These are phyloP conservation scores for Ceratocystis colombiana DNA, from an alignment of 2,329 filamentous ascomycete genomes.

Conservation along the genomic window DNA sequence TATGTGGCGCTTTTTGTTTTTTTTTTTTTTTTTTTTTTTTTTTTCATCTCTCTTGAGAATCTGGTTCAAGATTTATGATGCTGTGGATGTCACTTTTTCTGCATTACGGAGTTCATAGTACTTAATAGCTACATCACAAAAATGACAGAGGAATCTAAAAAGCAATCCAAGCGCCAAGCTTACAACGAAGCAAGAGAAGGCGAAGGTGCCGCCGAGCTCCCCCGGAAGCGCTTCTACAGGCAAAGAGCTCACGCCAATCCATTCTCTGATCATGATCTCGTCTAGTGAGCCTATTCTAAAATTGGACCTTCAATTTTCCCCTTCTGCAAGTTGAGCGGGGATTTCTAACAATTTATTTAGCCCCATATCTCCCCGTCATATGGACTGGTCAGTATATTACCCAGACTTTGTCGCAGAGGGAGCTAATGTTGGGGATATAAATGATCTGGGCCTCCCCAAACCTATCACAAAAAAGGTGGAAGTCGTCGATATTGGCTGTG, in stretches of 20 bases:
- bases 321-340: background rate
- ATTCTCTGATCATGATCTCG: conserved; percentile 84
- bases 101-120: conserved; percentile 5
- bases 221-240: conserved; percentile 91
- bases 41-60: background rate
- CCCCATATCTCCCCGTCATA: conserved; percentile 64
- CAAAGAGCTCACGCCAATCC: conserved; percentile 96
- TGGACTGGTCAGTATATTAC: conserved; percentile 86
- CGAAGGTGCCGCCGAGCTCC: conserved; percentile 51
- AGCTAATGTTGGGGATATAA: conserved; percentile 19
- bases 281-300: conserved; percentile 55
- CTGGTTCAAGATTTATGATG: background rate
- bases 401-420: conserved; percentile 54
- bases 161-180: conserved; percentile 55
- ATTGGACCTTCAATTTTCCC: too few species aligned
- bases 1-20: conserved; percentile 17
- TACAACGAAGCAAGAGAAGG: conserved; percentile 40
- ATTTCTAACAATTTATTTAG: conserved; percentile 38
- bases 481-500: conserved; percentile 93
- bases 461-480: conserved; percentile 55
- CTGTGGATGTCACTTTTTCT: background rate
- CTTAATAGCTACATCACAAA: conserved; percentile 12
- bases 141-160: conserved; percentile 37
- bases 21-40: conserved; percentile 5
- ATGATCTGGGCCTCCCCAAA: conserved; percentile 19